These are phyloP conservation scores for Penicillium verhagenii DNA, from an alignment of 495 filamentous ascomycete genomes.

Conservation along the genomic window DNA sequence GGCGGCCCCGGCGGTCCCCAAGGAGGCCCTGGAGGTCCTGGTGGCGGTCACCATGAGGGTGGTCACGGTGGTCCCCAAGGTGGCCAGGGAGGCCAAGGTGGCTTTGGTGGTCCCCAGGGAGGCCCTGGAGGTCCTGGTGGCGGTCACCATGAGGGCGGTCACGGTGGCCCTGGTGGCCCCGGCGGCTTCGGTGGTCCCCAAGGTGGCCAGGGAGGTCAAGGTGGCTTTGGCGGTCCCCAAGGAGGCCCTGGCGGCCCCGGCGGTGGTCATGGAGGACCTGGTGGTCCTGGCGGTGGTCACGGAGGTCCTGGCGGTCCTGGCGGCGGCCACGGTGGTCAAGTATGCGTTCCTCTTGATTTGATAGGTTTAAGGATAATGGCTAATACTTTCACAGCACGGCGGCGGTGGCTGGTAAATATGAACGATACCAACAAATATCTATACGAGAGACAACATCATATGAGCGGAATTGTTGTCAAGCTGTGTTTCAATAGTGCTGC, in stretches of 20 bases:
- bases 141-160: neutral
- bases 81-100: slow-evolving; percentile 3
- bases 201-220: slow-evolving; percentile 2
- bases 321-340: slow-evolving; percentile 5
- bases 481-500: neutral
- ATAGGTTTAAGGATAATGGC: neutral
- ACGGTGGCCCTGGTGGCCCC: slow-evolving; percentile 1
- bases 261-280: slow-evolving; percentile 5
- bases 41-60: slow-evolving; percentile 2
- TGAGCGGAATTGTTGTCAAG: neutral
- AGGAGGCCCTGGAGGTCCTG: neutral
- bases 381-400: neutral
- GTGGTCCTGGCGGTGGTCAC: neutral
- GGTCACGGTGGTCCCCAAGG: slow-evolving; percentile 1
- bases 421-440: too few relatives aligned
- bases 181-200: slow-evolving; percentile 4
- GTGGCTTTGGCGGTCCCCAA: neutral
- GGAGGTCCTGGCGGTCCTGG: slow-evolving; percentile 5
- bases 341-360: neutral
- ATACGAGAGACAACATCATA: neutral
- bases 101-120: neutral
- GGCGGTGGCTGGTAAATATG: neutral
- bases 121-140: neutral
- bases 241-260: neutral
- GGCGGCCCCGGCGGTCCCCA: neutral